phyloP scores from a whole-genome alignment of 2,329 filamentous ascomycete species.

The Parasarocladium wereldwijsianum region DNA sequence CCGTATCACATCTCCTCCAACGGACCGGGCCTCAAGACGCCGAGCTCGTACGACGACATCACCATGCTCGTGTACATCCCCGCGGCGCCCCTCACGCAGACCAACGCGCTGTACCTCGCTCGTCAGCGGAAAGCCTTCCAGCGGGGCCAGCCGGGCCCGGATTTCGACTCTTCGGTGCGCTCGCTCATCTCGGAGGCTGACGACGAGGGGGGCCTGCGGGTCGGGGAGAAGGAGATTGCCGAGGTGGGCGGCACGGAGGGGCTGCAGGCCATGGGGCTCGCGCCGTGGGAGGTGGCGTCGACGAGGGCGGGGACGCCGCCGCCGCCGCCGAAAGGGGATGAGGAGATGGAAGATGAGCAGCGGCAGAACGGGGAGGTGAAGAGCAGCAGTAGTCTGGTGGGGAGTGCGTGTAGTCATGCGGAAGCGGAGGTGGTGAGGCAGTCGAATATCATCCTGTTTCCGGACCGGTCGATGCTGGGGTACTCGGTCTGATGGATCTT shows the following conservation, averaged over 20 bases:
- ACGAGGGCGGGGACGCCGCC: slow-evolving; percentile 15
- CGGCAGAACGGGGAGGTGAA: slow-evolving; percentile 11
- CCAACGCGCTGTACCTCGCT: slow-evolving; percentile 40
- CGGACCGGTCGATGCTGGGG: slow-evolving; percentile 26
- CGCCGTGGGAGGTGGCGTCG: slow-evolving; percentile 29
- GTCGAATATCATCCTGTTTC: slow-evolving; percentile 42
- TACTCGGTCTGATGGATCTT: slow-evolving; percentile 17
- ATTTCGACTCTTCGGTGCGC: slow-evolving; percentile 39
- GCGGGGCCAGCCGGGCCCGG: slow-evolving; percentile 36
- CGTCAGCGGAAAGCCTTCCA: slow-evolving; percentile 42
- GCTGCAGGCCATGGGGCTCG: slow-evolving; percentile 42
- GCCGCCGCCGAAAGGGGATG: slow-evolving; percentile 7
- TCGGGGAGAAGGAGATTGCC: slow-evolving; percentile 35
- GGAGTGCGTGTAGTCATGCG: slow-evolving; percentile 21
- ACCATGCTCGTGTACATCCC: slow-evolving; percentile 41
- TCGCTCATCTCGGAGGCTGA: slow-evolving; percentile 34
- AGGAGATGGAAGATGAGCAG: slow-evolving; percentile 7
- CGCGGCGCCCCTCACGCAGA: slow-evolving; percentile 40
- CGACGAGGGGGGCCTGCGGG: slow-evolving; percentile 22
- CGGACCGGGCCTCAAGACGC: slow-evolving; percentile 15
- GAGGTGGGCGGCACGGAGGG: slow-evolving; percentile 33
- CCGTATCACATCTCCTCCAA: slow-evolving; percentile 38
- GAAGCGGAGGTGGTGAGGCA: slow-evolving; percentile 38
- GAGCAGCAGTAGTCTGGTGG: slow-evolving; percentile 12
- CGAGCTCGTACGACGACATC: slow-evolving; percentile 14